Evolutionary conservation across 2,329 filamentous ascomycete species (phyloP).

Genomic region (Elsinoe necatrix): DNA sequence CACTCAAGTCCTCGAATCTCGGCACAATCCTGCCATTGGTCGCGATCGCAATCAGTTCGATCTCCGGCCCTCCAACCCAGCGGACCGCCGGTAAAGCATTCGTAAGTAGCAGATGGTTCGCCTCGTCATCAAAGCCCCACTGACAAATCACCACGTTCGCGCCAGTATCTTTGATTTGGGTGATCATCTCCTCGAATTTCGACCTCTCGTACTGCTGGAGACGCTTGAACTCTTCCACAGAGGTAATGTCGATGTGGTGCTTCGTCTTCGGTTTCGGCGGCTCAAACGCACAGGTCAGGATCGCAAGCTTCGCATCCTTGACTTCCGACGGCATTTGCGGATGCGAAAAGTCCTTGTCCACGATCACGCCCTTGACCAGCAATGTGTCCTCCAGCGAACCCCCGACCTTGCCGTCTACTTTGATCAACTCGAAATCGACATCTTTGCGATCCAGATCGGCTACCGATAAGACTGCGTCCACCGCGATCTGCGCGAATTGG

Average conservation of each 20-base stretch:
- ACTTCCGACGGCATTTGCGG: constrained; percentile 98
- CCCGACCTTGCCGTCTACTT: constrained; percentile 97
- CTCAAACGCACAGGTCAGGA: constrained; percentile 95
- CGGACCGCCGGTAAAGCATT: constrained; percentile 92
- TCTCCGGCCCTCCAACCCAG: constrained; percentile 97
- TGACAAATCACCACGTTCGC: constrained; percentile 98
- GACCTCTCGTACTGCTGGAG: constrained; percentile 89
- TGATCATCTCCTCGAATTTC: constrained; percentile 98
- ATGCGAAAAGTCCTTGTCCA: constrained; percentile 99
- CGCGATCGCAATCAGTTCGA: constrained; percentile 95
- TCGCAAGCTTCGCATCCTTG: constrained; percentile 90
- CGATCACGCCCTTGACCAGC: constrained; percentile 93
- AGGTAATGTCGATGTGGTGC: constrained; percentile 96
- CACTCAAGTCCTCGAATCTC: constrained; percentile 85
- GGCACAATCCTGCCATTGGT: constrained; percentile 97
- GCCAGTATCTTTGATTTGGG: constrained; percentile 94
- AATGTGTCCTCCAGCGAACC: constrained; percentile 87
- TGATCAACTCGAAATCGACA: constrained; percentile 98
- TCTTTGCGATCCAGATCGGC: constrained; percentile 93
- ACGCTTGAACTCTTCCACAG: constrained; percentile 97
- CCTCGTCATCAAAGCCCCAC: constrained; percentile 99
- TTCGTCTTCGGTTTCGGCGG: constrained; percentile 99
- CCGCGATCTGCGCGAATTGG: constrained; percentile 93
- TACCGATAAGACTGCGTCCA: constrained; percentile 93
- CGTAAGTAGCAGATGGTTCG: constrained; percentile 92